These are phyloP conservation scores for Rubroshorea leprosula DNA, from an alignment of 345 rosid genomes.

Conservation along the genomic window DNA sequence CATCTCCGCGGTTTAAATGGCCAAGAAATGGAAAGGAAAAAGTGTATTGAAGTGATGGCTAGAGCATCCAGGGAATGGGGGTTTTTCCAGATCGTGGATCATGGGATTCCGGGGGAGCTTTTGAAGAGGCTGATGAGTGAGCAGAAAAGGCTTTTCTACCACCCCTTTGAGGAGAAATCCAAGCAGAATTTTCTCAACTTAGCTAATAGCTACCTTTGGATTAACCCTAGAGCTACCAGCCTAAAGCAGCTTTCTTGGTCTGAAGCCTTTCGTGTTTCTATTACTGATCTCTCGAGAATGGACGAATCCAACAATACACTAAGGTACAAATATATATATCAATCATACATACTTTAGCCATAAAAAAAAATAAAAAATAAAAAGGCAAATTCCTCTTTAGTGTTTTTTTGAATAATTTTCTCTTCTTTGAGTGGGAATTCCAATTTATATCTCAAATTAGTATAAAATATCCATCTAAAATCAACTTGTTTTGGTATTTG, in stretches of 20 bases:
- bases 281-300: slow-evolving; percentile 35
- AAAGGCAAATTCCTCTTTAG: too few species aligned
- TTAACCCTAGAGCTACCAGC: slow-evolving; percentile 59
- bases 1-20: slow-evolving; percentile 33
- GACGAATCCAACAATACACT: slow-evolving; percentile 21
- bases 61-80: slow-evolving; percentile 66
- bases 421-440: too few species aligned
- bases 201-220: slow-evolving; percentile 59
- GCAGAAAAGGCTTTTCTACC: slow-evolving; percentile 40
- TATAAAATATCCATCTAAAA: too few species aligned
- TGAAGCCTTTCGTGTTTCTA: slow-evolving; percentile 62
- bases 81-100: slow-evolving; percentile 65
- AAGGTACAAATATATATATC: slow-evolving; percentile 33
- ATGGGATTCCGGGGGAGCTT: slow-evolving; percentile 44
- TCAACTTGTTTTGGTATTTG: too few species aligned
- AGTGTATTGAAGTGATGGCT: slow-evolving; percentile 37
- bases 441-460: too few species aligned
- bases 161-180: slow-evolving; percentile 41
- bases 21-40: slow-evolving; percentile 21
- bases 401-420: too few species aligned
- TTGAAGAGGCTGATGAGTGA: slow-evolving; percentile 36
- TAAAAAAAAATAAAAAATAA: too few species aligned
- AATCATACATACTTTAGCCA: too few species aligned
- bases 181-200: slow-evolving; percentile 27
- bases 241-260: slow-evolving; percentile 57